Evolutionary conservation across 768 basidiomycete genomes (phyloP).

Genomic region (Clavaria fumosa): DNA sequence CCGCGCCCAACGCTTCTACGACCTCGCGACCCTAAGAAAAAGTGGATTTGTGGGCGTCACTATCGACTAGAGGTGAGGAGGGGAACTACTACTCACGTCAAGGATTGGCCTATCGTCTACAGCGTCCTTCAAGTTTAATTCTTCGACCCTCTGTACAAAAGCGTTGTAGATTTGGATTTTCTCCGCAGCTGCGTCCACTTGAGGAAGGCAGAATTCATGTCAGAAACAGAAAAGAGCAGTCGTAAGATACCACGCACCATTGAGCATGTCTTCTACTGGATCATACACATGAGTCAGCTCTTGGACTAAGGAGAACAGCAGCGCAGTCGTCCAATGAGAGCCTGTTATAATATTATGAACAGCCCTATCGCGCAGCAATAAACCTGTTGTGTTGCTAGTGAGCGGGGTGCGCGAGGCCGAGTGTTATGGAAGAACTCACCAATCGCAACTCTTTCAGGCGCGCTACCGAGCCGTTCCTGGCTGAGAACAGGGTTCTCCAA

Average conservation of each 20-base stretch:
- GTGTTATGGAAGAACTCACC: constrained; percentile 24
- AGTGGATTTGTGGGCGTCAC: constrained; percentile 5
- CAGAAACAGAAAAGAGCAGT: neutral
- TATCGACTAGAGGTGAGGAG: neutral
- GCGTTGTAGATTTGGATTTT: constrained; percentile 49
- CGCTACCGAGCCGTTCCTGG: constrained; percentile 20
- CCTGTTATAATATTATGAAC: constrained; percentile 52
- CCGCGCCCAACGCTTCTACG: constrained; percentile 31
- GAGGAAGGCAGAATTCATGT: constrained; percentile 3
- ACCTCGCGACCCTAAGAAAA: constrained; percentile 55
- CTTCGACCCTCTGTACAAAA: constrained; percentile 44
- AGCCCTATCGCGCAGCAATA: constrained; percentile 47
- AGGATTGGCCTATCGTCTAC: constrained; percentile 64
- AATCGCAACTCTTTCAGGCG: constrained; percentile 40
- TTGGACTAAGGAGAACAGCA: constrained; percentile 62
- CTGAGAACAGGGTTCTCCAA: constrained; percentile 23
- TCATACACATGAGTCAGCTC: constrained; percentile 48
- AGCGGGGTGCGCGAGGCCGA: constrained; percentile 2
- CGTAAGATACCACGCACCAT: constrained; percentile 24
- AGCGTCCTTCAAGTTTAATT: constrained; percentile 39
- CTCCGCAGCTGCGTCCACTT: constrained; percentile 29
- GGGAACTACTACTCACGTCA: constrained; percentile 45
- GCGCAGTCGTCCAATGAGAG: constrained; percentile 52
- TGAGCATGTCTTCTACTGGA: constrained; percentile 22
- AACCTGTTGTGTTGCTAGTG: constrained; percentile 26